Base-by-base conservation (phyloP, 2,329 filamentous ascomycete species). In the Helotiales sp. region DNA sequence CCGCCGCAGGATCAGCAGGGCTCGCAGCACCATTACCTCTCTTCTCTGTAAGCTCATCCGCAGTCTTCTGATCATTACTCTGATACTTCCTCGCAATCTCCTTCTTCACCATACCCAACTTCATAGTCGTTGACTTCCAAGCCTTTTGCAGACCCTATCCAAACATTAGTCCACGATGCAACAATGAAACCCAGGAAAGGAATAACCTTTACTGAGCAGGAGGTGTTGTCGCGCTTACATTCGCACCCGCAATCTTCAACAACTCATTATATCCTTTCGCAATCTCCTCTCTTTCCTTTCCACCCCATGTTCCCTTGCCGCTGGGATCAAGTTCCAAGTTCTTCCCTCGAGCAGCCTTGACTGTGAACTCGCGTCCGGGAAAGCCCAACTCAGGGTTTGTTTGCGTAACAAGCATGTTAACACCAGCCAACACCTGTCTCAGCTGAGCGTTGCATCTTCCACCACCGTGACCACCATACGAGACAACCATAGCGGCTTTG, bases 401-500 rank as follows among this genome's bases (percentile, higher is more conserved):
- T 30, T 69, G 63, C 27, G 71, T 65, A 29, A 71, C 65, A 19
- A 57, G 65, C 74, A 77, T 75, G 12, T 65, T 60, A 31, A 77
- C 46, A 0, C 70, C 75, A 10, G 63, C 61, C 34, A 76, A 58
- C 19, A 76, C 66, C 22, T 69, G 59, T 24, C 61, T 62, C 61
- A 77, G 61, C 58, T 75, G 73, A 25, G 54, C 70, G 2, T 71
- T 71, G 2, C 71, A 71, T 48, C 76, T 75, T 2, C 57, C 68
- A 0, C 76, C 75, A 1, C 76, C 76, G 25, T 69, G 67, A 38
- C 75, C 73, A 0, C 78, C 78, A 67, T 80, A 80, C 34, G 69
- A 74, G 8, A 80, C 73, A 58, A 80, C 72, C 63, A 74, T 67
- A 5, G 72, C 76, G 1, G 76, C 71, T 55, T 80, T 80, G 1